phyloP scores from a whole-genome alignment of 2,329 filamentous ascomycete species.

The Aspergillus calidoustus region DNA sequence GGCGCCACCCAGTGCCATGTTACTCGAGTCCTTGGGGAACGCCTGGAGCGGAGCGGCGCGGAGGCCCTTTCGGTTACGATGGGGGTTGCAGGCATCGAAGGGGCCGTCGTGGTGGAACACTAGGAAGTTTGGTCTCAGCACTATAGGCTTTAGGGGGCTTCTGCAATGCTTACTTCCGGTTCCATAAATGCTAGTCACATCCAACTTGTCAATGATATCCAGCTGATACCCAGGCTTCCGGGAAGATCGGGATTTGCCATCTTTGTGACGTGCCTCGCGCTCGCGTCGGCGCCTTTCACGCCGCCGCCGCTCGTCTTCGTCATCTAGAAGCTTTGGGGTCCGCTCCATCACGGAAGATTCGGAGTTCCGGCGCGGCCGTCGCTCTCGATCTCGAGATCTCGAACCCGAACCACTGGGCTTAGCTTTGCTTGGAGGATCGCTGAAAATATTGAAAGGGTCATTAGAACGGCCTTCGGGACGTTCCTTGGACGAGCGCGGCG shows the following conservation, averaged over 20 bases:
- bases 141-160: conserved; percentile 4
- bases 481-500: conserved; percentile 29
- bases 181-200: conserved; percentile 94
- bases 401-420: conserved; percentile 29
- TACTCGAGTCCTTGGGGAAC: conserved; percentile 88
- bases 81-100: conserved; percentile 93
- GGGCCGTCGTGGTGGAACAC: conserved; percentile 98
- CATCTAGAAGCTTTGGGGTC: conserved; percentile 52
- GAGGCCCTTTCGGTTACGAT: conserved; percentile 84
- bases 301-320: conserved; percentile 56
- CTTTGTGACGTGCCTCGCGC: conserved; percentile 50
- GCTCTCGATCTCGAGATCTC: conserved; percentile 37
- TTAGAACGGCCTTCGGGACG: conserved; percentile 32
- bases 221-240: conserved; percentile 54
- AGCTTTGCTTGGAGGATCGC: conserved; percentile 40
- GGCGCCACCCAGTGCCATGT: conserved; percentile 87
- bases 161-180: conserved; percentile 71
- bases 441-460: conserved; percentile 55
- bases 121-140: conserved; percentile 42
- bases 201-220: conserved; percentile 94
- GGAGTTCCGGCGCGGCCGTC: conserved; percentile 63
- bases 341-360: conserved; percentile 65
- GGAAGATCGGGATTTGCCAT: conserved; percentile 44
- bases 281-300: conserved; percentile 55
- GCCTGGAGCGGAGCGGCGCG: conserved; percentile 92